Evolutionary conservation across 1,284 basidiomycete species (phyloP), one percentile per base, ranked within the genome.

Genomic region (Ceratobasidium sp.): DNA sequence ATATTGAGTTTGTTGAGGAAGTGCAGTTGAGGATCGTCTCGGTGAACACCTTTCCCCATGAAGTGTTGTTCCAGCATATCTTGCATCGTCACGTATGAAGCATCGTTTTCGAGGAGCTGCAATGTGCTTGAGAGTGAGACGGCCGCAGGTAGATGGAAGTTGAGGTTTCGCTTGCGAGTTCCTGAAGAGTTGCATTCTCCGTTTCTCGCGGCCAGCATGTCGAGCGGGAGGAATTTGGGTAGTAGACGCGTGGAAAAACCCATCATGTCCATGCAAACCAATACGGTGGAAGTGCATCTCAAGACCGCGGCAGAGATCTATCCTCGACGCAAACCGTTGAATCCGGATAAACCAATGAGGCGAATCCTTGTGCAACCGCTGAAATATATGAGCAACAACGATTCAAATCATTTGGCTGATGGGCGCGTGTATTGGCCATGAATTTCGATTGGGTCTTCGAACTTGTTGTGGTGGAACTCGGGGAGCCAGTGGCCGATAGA

Each of bases 391-490:
- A 53, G 69, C 21, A 64, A n/a, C 44, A 33, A 21, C 23, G 53
- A 39, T 64, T 13, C 6, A 23, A 39, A 27, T 3, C 56, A 53
- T 39, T n/a, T 21, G 8, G 29, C 19, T 2, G 11, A 36, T 36
- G 11, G 11, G 73, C 83, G 73, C 70, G 95, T 90, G 75, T 99
- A 99, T 79, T 99, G 97, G 8, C 97, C 97, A 21, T 96, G 97
- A 67, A 99, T 87, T 77, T 99, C 97, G 58, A 99, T 93, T 42
- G 64, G 64, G 73, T 99, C 97, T 74, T 99, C 97, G 69, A 98
- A 95, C 78, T 96, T 98, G 76, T 89, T 89, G 78, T 98, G 95
- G 75, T 99, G 96, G 83, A 99, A 99, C 78, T 99, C 96, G 11
- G 93, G 92, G 72, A 99, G 82, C 80, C 95, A 98, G 79, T 97